Conservation (phyloP, 495 filamentous ascomycete genomes). For the Neurospora pannonica region DNA sequence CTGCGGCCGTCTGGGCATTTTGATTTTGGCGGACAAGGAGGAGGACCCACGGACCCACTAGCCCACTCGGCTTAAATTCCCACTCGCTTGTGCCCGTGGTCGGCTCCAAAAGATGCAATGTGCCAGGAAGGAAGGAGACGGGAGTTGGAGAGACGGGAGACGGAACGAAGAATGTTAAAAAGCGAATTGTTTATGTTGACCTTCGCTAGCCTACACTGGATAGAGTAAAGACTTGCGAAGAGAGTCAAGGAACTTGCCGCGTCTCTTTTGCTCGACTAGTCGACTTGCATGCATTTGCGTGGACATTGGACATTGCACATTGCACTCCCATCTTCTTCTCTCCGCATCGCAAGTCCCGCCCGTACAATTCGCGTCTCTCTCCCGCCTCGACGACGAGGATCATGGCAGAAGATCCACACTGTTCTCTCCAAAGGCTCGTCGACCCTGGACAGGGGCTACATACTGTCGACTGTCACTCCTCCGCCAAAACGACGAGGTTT, state of each 20-base stretch:
- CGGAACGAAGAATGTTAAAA: background rate
- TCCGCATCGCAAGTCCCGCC: constrained; percentile 6
- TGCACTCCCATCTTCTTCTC: background rate
- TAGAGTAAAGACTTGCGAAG: background rate
- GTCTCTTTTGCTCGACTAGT: background rate
- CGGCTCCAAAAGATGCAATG: constrained; percentile 12
- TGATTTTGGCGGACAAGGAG: background rate
- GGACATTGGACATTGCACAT: background rate
- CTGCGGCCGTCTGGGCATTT: background rate
- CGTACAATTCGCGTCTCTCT: constrained; percentile 17
- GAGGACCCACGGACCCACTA: constrained; percentile 1
- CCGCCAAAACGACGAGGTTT: background rate
- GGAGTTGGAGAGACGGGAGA: background rate
- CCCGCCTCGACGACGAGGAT: constrained; percentile 14
- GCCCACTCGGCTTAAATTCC: constrained; percentile 10
- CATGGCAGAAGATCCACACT: constrained; percentile 16
- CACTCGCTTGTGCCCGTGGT: constrained; percentile 23
- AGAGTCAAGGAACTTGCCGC: background rate
- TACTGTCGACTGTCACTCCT: background rate
- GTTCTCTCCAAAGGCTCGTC: constrained; percentile 9
- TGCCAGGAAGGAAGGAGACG: background rate
- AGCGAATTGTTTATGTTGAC: background rate
- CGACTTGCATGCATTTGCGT: background rate
- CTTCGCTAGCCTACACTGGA: background rate
- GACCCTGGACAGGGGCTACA: constrained; percentile 12